Percentiles rank a stretch among this genome's conserved stretches.
These are phyloP conservation scores for Melanogaster broomeanus DNA, from an alignment of 768 basidiomycete species.

Conservation along the genomic window DNA sequence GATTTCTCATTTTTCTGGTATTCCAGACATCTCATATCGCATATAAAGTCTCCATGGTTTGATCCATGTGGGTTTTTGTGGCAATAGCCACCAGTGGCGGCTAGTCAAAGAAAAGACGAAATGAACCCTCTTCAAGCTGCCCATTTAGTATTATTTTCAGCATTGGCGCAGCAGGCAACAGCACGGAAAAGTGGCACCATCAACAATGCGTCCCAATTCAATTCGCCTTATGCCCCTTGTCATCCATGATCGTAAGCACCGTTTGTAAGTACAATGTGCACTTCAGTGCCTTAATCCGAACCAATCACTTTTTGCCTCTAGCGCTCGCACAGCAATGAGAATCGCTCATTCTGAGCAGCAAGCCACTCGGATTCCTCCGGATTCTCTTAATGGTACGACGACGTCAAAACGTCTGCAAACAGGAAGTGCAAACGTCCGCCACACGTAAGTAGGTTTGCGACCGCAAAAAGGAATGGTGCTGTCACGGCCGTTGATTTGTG, in stretches of 20 bases:
- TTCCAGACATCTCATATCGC: too few relatives aligned
- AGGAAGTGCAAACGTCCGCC: too few relatives aligned
- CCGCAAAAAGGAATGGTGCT: too few relatives aligned
- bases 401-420: too few relatives aligned
- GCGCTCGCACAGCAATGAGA: not conserved
- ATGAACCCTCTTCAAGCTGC: not conserved
- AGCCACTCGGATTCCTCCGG: not conserved
- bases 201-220: not conserved
- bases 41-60: too few relatives aligned
- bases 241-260: not conserved
- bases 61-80: too few relatives aligned
- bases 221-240: not conserved
- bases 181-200: not conserved
- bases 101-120: too few relatives aligned
- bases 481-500: too few relatives aligned
- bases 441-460: too few relatives aligned
- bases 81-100: too few relatives aligned
- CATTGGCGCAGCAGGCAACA: not conserved
- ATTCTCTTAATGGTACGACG: too few relatives aligned
- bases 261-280: not conserved
- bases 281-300: not conserved
- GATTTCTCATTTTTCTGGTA: too few relatives aligned
- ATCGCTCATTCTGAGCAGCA: not conserved
- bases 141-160: not conserved
- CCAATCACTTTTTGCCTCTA: not conserved